These are phyloP conservation scores for Schizosaccharomyces osmophilus DNA, from an alignment of 805 yeast genomes.

Conservation along the genomic window DNA sequence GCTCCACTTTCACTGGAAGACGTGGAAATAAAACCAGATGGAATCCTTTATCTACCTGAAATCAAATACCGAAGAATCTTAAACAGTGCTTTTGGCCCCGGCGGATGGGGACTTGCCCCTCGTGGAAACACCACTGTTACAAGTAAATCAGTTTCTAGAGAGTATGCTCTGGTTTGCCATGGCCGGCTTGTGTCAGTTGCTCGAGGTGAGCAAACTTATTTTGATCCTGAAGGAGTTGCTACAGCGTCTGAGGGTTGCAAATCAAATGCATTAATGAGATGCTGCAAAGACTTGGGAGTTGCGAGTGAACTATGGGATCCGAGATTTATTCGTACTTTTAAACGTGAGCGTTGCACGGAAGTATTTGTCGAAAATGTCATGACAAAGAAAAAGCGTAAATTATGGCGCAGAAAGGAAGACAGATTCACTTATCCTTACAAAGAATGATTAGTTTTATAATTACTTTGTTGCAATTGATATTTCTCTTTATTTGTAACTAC, in stretches of 20 bases:
- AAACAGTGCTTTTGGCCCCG: slow-evolving; percentile 87
- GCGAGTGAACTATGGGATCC: slow-evolving; percentile 98
- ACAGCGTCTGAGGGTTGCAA: slow-evolving; percentile 96
- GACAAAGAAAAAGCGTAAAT: slow-evolving; percentile 53
- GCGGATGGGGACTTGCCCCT: slow-evolving; percentile 96
- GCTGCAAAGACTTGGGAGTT: slow-evolving; percentile 90
- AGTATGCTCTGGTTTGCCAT: slow-evolving; percentile 64
- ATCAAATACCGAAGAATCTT: slow-evolving; percentile 79
- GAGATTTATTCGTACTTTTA: slow-evolving; percentile 47
- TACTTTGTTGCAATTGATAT: neutral
- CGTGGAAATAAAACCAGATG: slow-evolving; percentile 81
- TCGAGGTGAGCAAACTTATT: slow-evolving; percentile 87
- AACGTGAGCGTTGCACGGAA: slow-evolving; percentile 45
- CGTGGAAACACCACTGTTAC: slow-evolving; percentile 65
- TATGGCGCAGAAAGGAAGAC: slow-evolving; percentile 76
- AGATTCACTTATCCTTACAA: slow-evolving; percentile 62
- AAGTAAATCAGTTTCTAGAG: slow-evolving; percentile 54
- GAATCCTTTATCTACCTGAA: slow-evolving; percentile 74
- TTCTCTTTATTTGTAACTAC: no score
- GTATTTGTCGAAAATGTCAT: slow-evolving; percentile 64
- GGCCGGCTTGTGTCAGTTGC: slow-evolving; percentile 73
- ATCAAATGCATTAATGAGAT: slow-evolving; percentile 88
- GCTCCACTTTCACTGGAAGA: slow-evolving; percentile 44
- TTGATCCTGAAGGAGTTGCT: slow-evolving; percentile 62
- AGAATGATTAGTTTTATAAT: neutral